Conservation (phyloP, 805 yeast genomes). For the Dipodascopsis uninucleata region DNA sequence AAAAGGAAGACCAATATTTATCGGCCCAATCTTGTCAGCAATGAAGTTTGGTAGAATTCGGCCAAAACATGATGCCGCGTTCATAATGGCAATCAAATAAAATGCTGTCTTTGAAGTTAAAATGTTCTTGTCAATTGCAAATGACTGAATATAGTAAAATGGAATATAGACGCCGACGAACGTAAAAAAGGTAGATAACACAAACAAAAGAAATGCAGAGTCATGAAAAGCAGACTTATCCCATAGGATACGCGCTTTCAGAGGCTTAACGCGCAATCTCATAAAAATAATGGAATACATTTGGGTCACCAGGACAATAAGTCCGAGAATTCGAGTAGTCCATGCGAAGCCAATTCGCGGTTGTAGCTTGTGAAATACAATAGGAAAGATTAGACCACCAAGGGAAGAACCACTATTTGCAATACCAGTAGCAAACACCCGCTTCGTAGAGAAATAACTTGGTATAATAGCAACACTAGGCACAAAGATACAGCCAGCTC, state of each 20-base stretch:
- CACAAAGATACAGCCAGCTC: conserved; percentile 43
- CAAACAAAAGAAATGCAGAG: conserved; percentile 29
- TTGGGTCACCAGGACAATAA: conserved; percentile 39
- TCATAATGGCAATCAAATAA: conserved; percentile 37
- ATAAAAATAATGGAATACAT: conserved; percentile 28
- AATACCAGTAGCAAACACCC: conserved; percentile 46
- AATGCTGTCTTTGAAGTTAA: conserved; percentile 16
- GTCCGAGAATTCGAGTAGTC: conserved; percentile 50
- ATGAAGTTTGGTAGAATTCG: conserved; percentile 47
- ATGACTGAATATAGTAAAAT: conserved; percentile 35
- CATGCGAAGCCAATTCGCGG: conserved; percentile 49
- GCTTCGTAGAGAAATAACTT: conserved; percentile 44
- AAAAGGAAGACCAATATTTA: conserved; percentile 40
- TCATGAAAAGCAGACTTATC: conserved; percentile 32
- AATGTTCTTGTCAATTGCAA: conserved; percentile 29
- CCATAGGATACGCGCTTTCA: conserved; percentile 5
- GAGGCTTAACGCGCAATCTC: conserved; percentile 29
- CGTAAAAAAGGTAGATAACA: conserved; percentile 30
- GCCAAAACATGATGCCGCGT: conserved; percentile 45
- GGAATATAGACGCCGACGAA: conserved; percentile 36
- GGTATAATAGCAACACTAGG: conserved; percentile 45
- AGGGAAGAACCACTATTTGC: conserved; percentile 51
- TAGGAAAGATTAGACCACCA: conserved; percentile 50
- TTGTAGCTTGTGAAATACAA: conserved; percentile 44
- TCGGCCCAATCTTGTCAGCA: conserved; percentile 49